Conservation (phyloP, 495 filamentous ascomycete species). For the Penicillium cosmopolitanum region DNA sequence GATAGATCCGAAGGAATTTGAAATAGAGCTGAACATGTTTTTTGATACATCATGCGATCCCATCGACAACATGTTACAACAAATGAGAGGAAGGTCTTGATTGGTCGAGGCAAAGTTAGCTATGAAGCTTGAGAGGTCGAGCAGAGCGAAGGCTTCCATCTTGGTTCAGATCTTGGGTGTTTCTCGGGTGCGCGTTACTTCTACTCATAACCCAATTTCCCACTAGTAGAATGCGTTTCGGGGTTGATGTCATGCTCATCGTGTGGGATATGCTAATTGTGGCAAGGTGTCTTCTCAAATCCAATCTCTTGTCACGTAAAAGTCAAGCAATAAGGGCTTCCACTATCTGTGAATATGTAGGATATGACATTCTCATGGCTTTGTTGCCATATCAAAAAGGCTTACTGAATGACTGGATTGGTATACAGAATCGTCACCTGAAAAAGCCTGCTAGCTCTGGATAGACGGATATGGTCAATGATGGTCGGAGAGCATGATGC, state of each 20-base stretch:
- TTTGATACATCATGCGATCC: background rate
- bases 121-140: background rate
- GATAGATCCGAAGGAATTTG: too few relatives aligned
- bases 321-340: background rate
- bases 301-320: background rate
- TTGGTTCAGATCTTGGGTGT: constrained; percentile 6
- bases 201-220: constrained; percentile 7
- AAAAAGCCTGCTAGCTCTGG: background rate
- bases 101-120: constrained; percentile 3
- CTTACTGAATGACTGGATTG: background rate
- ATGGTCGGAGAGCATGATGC: background rate
- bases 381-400: background rate
- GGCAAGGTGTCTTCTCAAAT: background rate
- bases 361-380: background rate
- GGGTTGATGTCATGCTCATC: background rate
- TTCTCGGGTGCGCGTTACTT: constrained; percentile 4
- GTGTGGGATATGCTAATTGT: background rate
- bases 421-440: background rate
- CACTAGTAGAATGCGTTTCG: background rate
- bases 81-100: constrained; percentile 9
- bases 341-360: background rate
- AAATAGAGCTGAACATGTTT: too few relatives aligned
- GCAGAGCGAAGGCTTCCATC: background rate
- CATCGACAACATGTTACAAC: constrained; percentile 1
- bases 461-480: background rate